Evolutionary conservation across 805 yeast species (phyloP), one percentile per base, ranked within the genome.

Genomic region (Yamadazyma akitaensis): DNA sequence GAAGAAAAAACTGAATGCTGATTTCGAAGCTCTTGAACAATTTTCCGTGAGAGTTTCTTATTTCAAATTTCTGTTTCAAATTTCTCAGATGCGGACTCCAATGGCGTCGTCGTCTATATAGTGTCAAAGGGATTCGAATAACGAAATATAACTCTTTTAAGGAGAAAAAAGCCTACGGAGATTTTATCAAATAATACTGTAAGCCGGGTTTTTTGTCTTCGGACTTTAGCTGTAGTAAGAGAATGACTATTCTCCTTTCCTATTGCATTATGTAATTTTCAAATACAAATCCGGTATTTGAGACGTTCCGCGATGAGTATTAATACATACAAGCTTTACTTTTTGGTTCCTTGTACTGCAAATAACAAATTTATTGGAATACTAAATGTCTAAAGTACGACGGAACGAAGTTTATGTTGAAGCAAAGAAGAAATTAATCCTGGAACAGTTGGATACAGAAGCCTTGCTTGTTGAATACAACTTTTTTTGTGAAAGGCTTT

Each of bases 341-440:
- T 37, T 37, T 37, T 24, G 28, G 19, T 19, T n/a, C 11, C 40
- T 6, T 21, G 9, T 17, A 25, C n/a, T 11, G 19, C n/a, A 33
- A 11, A 11, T 14, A 16, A 33, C 37, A 3, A 10, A 9, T 14
- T 33, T 9, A n/a, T 33, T 11, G 17, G 19, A 17, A 33, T n/a
- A 8, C 5, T 17, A 18, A 30, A 40, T 40, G 42, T 30, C 25
- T 32, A 19, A 21, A 25, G 24, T 33, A 41, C 44, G 44, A 41
- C 44, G 44, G 32, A 34, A 12, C 21, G 38, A 3, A 2, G 24
- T 14, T 9, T 34, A 17, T 10, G 9, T 21, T 3, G 26, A 21
- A 24, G 14, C n/a, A 8, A 41, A 41, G 21, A n/a, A 34, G 17
- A 25, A 11, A 7, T 35, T 42, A 28, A 33, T 41, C 2, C 14